Evolutionary conservation across 345 rosid species (phyloP).

Genomic region (Raphanus sativus): DNA sequence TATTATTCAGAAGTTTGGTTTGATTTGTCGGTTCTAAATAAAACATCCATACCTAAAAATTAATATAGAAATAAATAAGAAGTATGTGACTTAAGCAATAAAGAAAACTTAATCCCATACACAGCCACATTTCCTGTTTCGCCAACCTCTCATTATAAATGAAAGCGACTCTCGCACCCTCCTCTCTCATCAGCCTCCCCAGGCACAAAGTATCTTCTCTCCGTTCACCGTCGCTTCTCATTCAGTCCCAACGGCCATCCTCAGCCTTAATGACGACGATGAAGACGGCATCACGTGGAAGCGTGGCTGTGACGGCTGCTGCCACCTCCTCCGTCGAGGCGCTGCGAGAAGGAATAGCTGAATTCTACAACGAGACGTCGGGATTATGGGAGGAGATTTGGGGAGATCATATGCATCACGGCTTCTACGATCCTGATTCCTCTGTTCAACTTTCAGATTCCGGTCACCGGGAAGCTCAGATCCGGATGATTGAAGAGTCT

Average conservation of each 20-base stretch:
- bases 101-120: background rate
- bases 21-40: background rate
- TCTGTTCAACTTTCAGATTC: slow-evolving; percentile 43
- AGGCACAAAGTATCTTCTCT: background rate
- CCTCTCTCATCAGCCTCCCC: slow-evolving; percentile 17
- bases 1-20: background rate
- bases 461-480: slow-evolving; percentile 73
- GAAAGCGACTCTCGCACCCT: slow-evolving; percentile 19
- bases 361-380: slow-evolving; percentile 86
- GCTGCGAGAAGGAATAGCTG: slow-evolving; percentile 70
- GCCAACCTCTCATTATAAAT: slow-evolving; percentile 6
- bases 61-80: background rate
- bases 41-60: background rate
- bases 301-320: slow-evolving; percentile 11
- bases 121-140: background rate
- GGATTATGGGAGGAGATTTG: slow-evolving; percentile 81
- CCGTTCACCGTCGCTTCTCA: slow-evolving; percentile 13
- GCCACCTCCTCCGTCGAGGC: slow-evolving; percentile 8
- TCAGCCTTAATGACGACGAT: slow-evolving; percentile 18
- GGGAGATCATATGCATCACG: slow-evolving; percentile 99
- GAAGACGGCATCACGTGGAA: slow-evolving; percentile 13
- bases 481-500: slow-evolving; percentile 85
- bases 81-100: background rate
- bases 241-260: background rate
- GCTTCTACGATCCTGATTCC: slow-evolving; percentile 60